Percentiles rank a stretch among this genome's conserved stretches.
These are phyloP conservation scores for Daphne laureola DNA, from an alignment of 441 rosid genomes.

Conservation along the genomic window DNA sequence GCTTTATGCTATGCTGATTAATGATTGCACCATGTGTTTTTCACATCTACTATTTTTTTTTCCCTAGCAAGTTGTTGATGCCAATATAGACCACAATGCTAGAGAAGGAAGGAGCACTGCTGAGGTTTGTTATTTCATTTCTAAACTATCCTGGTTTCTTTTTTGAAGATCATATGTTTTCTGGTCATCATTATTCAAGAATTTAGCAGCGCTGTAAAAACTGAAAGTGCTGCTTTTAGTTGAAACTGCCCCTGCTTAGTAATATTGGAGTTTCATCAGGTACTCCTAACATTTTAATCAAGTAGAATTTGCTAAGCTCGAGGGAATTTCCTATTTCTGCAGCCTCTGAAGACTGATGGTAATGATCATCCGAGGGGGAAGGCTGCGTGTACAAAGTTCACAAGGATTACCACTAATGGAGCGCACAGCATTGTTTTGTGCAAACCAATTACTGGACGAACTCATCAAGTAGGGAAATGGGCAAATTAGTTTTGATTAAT, in stretches of 20 bases:
- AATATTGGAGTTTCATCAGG: not conserved
- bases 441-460: conserved; percentile 85
- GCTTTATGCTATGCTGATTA: not conserved
- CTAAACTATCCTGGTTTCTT: not conserved
- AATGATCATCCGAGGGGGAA: conserved; percentile 49
- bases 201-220: conserved; percentile 7
- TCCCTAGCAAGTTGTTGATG: conserved; percentile 54
- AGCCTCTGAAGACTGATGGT: conserved; percentile 40
- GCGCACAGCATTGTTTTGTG: conserved; percentile 77
- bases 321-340: conserved; percentile 15
- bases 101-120: conserved; percentile 76
- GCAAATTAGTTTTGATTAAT: not conserved
- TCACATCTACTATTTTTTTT: conserved; percentile 16
- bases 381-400: conserved; percentile 79
- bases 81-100: conserved; percentile 55
- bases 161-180: not conserved
- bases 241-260: not conserved
- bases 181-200: not conserved
- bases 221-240: conserved; percentile 2
- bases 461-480: conserved; percentile 74
- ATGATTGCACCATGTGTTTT: conserved; percentile 7
- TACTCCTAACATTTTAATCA: not conserved
- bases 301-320: conserved; percentile 10
- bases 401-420: conserved; percentile 68
- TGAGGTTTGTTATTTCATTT: conserved; percentile 39